These are phyloP conservation scores for Mortierella sp. DNA, from an alignment of 371 early-diverging fungal genomes.

Conservation along the genomic window DNA sequence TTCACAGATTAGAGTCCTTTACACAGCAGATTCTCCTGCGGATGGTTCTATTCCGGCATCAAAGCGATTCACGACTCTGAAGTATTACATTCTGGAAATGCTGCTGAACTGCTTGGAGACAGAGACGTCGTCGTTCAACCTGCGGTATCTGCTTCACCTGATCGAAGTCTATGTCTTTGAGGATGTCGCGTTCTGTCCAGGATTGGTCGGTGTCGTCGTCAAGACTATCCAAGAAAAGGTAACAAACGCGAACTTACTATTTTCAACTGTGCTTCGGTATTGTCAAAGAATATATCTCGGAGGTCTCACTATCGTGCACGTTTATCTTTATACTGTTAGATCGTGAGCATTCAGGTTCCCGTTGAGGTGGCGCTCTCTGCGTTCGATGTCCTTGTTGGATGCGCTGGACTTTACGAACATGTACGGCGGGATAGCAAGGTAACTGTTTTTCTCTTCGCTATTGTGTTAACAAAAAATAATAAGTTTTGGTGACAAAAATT, in stretches of 20 bases:
- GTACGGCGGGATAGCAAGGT: constrained; percentile 82
- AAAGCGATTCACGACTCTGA: constrained; percentile 67
- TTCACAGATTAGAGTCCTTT: constrained; percentile 68
- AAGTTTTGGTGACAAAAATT: not conserved
- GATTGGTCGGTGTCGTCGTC: constrained; percentile 78
- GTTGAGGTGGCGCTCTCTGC: constrained; percentile 78
- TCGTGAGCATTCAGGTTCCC: constrained; percentile 73
- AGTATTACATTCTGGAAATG: constrained; percentile 78
- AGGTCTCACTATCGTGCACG: not conserved
- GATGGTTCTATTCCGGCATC: constrained; percentile 54
- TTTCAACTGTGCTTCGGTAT: not conserved
- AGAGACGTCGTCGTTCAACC: constrained; percentile 77
- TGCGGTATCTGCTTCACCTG: constrained; percentile 76
- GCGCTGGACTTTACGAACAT: constrained; percentile 75
- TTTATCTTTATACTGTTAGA: constrained; percentile 49
- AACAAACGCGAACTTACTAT: not conserved
- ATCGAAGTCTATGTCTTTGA: constrained; percentile 83
- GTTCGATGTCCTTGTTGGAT: constrained; percentile 79
- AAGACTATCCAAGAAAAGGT: constrained; percentile 85
- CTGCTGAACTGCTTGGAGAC: constrained; percentile 75
- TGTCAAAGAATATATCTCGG: not conserved
- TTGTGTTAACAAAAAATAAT: not conserved
- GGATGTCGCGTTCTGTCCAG: constrained; percentile 83
- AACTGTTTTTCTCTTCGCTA: constrained; percentile 9
- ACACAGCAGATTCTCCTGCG: constrained; percentile 59